These are phyloP conservation scores for Phoma herbarum DNA, from an alignment of 2,329 filamentous ascomycete genomes.

Conservation along the genomic window DNA sequence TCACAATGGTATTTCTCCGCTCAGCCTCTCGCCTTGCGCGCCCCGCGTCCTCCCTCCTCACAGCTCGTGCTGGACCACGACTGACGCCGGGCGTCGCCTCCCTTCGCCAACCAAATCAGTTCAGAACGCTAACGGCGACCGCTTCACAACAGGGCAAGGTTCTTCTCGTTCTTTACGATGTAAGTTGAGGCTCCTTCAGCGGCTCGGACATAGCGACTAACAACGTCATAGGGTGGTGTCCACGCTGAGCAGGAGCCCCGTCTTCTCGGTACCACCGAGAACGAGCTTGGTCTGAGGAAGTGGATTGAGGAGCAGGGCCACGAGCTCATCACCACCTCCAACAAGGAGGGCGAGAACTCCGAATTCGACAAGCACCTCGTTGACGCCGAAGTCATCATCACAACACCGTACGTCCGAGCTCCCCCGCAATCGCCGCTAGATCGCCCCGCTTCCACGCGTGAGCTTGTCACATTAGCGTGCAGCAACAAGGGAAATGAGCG, in stretches of 20 bases:
- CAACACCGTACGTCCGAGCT: conserved; percentile 76
- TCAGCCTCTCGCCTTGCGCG: conserved; percentile 67
- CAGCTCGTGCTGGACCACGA: conserved; percentile 53
- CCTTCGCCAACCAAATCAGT: conserved; percentile 58
- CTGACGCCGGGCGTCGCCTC: conserved; percentile 55
- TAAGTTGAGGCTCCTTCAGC: conserved; percentile 55
- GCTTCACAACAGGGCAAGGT: conserved; percentile 88
- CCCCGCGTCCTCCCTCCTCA: conserved; percentile 63
- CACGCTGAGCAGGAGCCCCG: conserved; percentile 89
- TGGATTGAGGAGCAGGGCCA: conserved; percentile 98
- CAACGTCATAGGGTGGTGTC: conserved; percentile 68
- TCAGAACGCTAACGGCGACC: conserved; percentile 70
- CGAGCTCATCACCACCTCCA: conserved; percentile 94
- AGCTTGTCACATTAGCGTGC: conserved; percentile 15
- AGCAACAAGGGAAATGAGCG: conserved; percentile 3
- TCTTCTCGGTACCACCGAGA: conserved; percentile 94
- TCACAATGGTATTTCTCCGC: conserved; percentile 69
- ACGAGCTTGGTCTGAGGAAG: conserved; percentile 95
- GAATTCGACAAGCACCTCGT: conserved; percentile 95
- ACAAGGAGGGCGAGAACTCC: conserved; percentile 95
- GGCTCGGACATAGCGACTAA: conserved; percentile 30
- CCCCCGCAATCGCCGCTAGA: conserved; percentile 40
- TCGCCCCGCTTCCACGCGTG: conserved; percentile 41
- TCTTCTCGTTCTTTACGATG: conserved; percentile 93
- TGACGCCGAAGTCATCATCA: conserved; percentile 98